Evolutionary conservation across 768 basidiomycete genomes (phyloP), one percentile per base, ranked within the genome.

Genomic region (Coprinellus aureogranulatus): DNA sequence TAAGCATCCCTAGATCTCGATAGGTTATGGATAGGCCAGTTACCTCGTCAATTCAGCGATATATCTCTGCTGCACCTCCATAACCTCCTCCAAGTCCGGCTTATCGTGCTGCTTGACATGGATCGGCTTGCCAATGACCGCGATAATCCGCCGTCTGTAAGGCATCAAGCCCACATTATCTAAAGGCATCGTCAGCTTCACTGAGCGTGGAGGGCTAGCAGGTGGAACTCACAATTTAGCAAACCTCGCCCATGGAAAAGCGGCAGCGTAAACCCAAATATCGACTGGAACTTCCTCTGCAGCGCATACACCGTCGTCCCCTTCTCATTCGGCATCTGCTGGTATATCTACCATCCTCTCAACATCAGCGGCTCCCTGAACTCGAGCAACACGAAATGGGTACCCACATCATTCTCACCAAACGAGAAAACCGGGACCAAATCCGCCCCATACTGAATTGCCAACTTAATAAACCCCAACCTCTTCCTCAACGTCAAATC

Each of bases 381-480:
- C 61, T n/a, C n/a, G n/a, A 54, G 63, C 23, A 31, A 40, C 25
- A n/a, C 42, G 37, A 4, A 49, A 20, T 16, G 6, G 28, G 40
- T 9, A 79, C 84, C 67, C 60, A 95, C 95, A 70, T 98, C 97
- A 69, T 98, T 98, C 77, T 99, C 97, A 12, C 97, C 97, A 64
- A 99, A 99, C 4, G 93, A 95, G 68, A 99, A 98, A 2, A 98
- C 95, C 0, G 97, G 97, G 0, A 99, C 97, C 11, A 99, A 78
- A 66, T 95, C 93, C 39, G 97, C 97, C 54, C 92, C 93, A 67
- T 94, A 84, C 58, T 89, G 89, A 53, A 96, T 93, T 1, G 93
- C 93, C 42, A 95, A 63, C 68, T 98, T 98, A 70, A 99, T 95
- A 70, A 99, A 99, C 0, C 97, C 94, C 55, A 96, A 87, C 89